Evolutionary conservation across 768 basidiomycete species (phyloP).

Genomic region (Lactarius hatsudake): DNA sequence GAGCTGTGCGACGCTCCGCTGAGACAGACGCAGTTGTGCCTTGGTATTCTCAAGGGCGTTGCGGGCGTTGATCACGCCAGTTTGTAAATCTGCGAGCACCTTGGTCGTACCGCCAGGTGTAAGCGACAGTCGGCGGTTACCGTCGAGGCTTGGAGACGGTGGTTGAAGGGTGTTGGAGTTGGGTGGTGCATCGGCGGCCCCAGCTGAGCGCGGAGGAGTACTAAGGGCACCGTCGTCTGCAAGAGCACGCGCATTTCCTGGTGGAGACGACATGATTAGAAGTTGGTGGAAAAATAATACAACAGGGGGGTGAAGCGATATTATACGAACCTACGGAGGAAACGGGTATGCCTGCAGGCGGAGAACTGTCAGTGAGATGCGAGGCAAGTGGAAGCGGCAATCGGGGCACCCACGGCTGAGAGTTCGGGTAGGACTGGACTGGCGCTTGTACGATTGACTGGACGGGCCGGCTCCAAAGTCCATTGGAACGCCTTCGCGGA

Average conservation of each 20-base stretch:
- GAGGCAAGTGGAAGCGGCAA: conserved; percentile 25
- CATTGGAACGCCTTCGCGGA: conserved; percentile 72
- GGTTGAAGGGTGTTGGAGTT: conserved; percentile 30
- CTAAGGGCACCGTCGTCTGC: conserved; percentile 64
- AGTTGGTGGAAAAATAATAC: not conserved
- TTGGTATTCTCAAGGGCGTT: conserved; percentile 87
- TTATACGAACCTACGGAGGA: conserved; percentile 30
- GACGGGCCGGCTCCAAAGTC: conserved; percentile 45
- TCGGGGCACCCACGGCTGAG: conserved; percentile 63
- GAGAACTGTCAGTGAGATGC: conserved; percentile 9
- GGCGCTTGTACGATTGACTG: conserved; percentile 47
- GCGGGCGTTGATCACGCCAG: conserved; percentile 74
- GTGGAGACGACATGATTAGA: conserved; percentile 34
- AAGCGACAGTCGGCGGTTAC: conserved; percentile 52
- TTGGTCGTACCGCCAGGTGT: conserved; percentile 82
- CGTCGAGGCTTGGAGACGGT: conserved; percentile 33
- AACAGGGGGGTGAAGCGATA: not conserved
- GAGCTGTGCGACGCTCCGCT: conserved; percentile 78
- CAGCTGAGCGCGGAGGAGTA: conserved; percentile 31
- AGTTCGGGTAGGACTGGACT: conserved; percentile 71
- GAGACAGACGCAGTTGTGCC: conserved; percentile 73
- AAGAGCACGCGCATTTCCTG: conserved; percentile 81
- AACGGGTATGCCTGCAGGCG: conserved; percentile 50
- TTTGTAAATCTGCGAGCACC: conserved; percentile 83
- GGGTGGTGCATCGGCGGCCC: conserved; percentile 36